phyloP scores from a whole-genome alignment of 331 rosid species.

The Quercus phellos region DNA sequence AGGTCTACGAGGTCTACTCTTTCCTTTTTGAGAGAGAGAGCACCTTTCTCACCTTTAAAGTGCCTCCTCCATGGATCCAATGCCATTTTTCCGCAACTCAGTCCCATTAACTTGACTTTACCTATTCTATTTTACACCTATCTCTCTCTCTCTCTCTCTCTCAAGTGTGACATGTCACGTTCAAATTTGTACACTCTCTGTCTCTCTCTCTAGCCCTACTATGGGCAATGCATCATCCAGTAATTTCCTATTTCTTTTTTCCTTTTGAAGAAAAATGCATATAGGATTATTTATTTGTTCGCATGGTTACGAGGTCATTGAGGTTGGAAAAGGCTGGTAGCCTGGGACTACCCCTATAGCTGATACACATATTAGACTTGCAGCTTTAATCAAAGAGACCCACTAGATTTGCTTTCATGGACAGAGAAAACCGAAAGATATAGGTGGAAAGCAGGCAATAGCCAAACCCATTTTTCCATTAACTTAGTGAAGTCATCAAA shows the following conservation, averaged over 20 bases:
- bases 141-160: conserved; percentile 21
- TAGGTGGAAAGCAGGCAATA: neutral
- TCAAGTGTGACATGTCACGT: conserved; percentile 54
- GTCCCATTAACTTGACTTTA: conserved; percentile 39
- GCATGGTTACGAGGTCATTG: conserved; percentile 11
- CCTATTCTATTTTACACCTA: conserved; percentile 32
- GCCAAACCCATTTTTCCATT: neutral
- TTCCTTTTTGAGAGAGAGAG: conserved; percentile 40
- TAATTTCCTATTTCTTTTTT: conserved; percentile 18
- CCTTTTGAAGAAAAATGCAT: conserved; percentile 7
- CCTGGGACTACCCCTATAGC: neutral
- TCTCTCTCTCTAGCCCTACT: conserved; percentile 47
- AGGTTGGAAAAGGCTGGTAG: neutral
- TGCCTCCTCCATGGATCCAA: conserved; percentile 37
- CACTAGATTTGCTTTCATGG: conserved; percentile 23
- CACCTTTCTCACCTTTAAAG: conserved; percentile 16
- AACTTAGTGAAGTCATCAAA: conserved; percentile 6
- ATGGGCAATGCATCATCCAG: conserved; percentile 36
- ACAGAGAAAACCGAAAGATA: conserved; percentile 12
- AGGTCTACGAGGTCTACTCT: conserved; percentile 31
- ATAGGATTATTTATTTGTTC: neutral
- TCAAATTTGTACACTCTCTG: conserved; percentile 25
- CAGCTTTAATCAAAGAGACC: conserved; percentile 13
- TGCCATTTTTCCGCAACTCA: conserved; percentile 33
- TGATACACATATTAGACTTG: conserved; percentile 20